Conservation (phyloP, 2,329 filamentous ascomycete species). For the Aureobasidium pullulans region DNA sequence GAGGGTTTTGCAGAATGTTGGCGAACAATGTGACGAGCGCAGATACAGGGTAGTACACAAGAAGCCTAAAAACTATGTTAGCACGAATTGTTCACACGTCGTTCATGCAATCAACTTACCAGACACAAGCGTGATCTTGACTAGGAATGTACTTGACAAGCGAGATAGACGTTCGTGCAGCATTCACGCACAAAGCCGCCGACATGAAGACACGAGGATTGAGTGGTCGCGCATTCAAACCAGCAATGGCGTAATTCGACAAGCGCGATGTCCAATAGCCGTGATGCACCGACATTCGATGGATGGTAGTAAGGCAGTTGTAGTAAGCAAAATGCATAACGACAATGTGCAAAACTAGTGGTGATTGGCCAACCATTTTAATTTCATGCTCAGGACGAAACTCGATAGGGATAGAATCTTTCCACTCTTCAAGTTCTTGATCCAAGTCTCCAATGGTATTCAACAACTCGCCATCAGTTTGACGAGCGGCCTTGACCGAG, state of each 20-base stretch:
- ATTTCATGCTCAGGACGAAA: slow-evolving; percentile 98
- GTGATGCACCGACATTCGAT: slow-evolving; percentile 96
- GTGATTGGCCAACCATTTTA: slow-evolving; percentile 73
- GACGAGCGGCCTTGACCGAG: slow-evolving; percentile 82
- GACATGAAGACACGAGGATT: slow-evolving; percentile 94
- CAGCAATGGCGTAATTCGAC: slow-evolving; percentile 91
- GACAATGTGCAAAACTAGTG: slow-evolving; percentile 88
- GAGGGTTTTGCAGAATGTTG: slow-evolving; percentile 91
- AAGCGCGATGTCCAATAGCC: slow-evolving; percentile 96
- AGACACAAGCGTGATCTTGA: slow-evolving; percentile 89
- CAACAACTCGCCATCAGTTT: slow-evolving; percentile 84
- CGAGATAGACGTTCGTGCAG: slow-evolving; percentile 86
- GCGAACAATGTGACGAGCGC: slow-evolving; percentile 91
- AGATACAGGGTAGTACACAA: slow-evolving; percentile 93
- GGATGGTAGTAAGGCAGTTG: slow-evolving; percentile 94
- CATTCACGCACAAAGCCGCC: slow-evolving; percentile 83
- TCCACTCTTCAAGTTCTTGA: slow-evolving; percentile 78
- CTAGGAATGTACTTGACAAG: slow-evolving; percentile 94
- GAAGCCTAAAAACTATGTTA: slow-evolving; percentile 50
- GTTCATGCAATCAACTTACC: slow-evolving; percentile 50
- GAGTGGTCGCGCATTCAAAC: slow-evolving; percentile 79
- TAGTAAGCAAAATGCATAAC: slow-evolving; percentile 96
- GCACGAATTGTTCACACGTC: neutral
- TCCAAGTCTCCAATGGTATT: slow-evolving; percentile 96
- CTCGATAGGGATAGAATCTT: slow-evolving; percentile 88